Conservation (phyloP, 192 early-diverging fungal genomes). For the Coemansia sp. region DNA sequence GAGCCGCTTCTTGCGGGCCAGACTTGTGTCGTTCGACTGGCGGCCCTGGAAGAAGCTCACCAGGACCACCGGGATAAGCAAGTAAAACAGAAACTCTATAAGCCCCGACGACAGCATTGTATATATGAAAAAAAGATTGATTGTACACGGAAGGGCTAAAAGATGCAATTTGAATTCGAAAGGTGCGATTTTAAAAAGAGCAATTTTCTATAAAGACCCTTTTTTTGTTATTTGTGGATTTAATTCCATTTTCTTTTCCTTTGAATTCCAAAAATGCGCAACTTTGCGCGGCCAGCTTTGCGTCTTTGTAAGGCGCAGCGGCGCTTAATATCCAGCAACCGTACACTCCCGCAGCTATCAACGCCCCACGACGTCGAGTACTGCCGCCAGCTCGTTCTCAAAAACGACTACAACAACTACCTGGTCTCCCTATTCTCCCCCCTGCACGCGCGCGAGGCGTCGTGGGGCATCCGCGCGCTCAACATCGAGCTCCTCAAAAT, state of each 20-base stretch:
- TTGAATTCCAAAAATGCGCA: not conserved
- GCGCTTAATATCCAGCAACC: not conserved
- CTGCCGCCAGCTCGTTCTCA: slow-evolving; percentile 46
- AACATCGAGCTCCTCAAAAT: slow-evolving; percentile 86
- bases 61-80: slow-evolving; percentile 33
- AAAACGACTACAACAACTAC: slow-evolving; percentile 78
- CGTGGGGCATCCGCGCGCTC: slow-evolving; percentile 82
- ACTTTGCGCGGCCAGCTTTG: not conserved
- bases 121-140: not conserved
- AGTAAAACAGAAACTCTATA: slow-evolving; percentile 36
- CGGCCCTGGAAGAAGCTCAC: slow-evolving; percentile 31
- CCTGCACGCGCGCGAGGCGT: slow-evolving; percentile 57
- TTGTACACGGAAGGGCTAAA: not conserved
- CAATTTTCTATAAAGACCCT: too few relatives aligned
- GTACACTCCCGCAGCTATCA: slow-evolving; percentile 1
- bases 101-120: slow-evolving; percentile 35
- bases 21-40: slow-evolving; percentile 13
- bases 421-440: slow-evolving; percentile 78
- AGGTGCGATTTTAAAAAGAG: not conserved
- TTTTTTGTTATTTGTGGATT: too few relatives aligned
- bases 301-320: not conserved
- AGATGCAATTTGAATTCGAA: not conserved
- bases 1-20: slow-evolving; percentile 15
- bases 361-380: slow-evolving; percentile 35
- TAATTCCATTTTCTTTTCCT: not conserved